Evolutionary conservation across 768 basidiomycete genomes (phyloP).

Genomic region (Mrakia hoshinonis): DNA sequence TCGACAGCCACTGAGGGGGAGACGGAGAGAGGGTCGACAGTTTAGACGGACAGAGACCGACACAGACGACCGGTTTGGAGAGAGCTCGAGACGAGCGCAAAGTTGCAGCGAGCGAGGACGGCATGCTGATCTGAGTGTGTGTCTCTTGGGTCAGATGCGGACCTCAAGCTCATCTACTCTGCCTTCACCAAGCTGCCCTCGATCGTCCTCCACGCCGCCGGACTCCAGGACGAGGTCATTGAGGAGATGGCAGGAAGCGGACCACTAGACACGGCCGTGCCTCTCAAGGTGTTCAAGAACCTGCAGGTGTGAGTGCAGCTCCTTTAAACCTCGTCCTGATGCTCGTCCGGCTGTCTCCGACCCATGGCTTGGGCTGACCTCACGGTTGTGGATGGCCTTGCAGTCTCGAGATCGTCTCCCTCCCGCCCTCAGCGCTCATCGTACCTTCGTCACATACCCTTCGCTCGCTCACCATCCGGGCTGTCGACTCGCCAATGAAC

Average conservation of each 20-base stretch:
- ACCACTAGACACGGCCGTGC: conserved; percentile 64
- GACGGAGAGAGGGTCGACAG: neutral
- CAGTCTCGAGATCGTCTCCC: conserved; percentile 24
- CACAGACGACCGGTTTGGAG: too few species aligned
- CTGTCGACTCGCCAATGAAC: conserved; percentile 17
- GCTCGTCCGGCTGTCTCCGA: neutral
- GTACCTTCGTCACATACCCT: conserved; percentile 25
- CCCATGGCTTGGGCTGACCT: too few species aligned
- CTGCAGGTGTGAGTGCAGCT: conserved; percentile 44
- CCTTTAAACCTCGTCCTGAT: neutral
- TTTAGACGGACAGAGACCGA: too few species aligned
- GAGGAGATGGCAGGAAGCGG: conserved; percentile 26
- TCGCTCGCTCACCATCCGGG: conserved; percentile 19
- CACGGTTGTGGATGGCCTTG: too few species aligned
- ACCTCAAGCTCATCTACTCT: conserved; percentile 80
- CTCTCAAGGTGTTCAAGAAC: conserved; percentile 77
- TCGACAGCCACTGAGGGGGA: neutral
- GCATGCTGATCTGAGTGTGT: conserved; percentile 48
- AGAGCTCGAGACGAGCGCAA: too few species aligned
- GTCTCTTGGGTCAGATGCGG: conserved; percentile 65
- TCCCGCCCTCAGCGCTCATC: conserved; percentile 20
- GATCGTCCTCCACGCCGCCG: conserved; percentile 48
- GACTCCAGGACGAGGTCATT: conserved; percentile 14
- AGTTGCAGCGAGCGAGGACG: too few species aligned
- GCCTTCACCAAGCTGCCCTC: conserved; percentile 84